Evolutionary conservation across 768 basidiomycete genomes (phyloP).

Genomic region (Hypholoma fasciculare): DNA sequence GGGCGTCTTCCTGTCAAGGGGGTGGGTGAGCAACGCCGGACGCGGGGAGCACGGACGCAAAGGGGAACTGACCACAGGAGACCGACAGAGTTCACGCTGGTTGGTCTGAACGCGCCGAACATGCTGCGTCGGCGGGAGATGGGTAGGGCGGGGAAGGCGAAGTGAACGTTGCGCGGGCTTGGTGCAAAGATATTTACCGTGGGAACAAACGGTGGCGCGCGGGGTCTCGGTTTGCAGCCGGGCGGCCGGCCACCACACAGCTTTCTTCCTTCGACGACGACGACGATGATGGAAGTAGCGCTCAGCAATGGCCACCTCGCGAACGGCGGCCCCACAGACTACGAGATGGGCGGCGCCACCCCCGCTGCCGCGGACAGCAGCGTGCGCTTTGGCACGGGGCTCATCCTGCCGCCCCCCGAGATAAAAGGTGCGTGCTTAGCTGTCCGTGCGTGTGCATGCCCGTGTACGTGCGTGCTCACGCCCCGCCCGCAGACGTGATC

Average conservation of each 20-base stretch:
- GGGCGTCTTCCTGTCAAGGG: constrained; percentile 77
- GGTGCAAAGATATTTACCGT: constrained; percentile 28
- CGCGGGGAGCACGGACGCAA: background rate
- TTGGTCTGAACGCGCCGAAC: constrained; percentile 86
- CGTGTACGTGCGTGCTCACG: background rate
- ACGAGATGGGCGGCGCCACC: constrained; percentile 35
- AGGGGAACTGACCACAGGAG: constrained; percentile 73
- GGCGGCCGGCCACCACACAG: background rate
- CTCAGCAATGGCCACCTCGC: constrained; percentile 39
- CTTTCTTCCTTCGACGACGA: constrained; percentile 15
- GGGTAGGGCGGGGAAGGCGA: constrained; percentile 1
- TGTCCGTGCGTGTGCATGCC: background rate
- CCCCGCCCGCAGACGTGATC: constrained; percentile 68
- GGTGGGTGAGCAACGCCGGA: constrained; percentile 3
- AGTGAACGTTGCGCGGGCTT: background rate
- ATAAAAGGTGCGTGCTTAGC: constrained; percentile 74
- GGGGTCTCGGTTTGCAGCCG: constrained; percentile 2
- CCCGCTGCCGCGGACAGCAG: constrained; percentile 22
- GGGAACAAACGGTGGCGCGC: constrained; percentile 22
- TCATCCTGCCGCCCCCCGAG: constrained; percentile 95
- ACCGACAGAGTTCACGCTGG: constrained; percentile 67
- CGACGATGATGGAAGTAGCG: constrained; percentile 49
- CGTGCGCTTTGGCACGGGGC: constrained; percentile 71
- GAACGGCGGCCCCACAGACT: constrained; percentile 39
- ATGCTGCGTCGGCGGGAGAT: constrained; percentile 37